Base-by-base conservation (phyloP, 176 grass and related monocot species). In the Elymus sibiricus region DNA sequence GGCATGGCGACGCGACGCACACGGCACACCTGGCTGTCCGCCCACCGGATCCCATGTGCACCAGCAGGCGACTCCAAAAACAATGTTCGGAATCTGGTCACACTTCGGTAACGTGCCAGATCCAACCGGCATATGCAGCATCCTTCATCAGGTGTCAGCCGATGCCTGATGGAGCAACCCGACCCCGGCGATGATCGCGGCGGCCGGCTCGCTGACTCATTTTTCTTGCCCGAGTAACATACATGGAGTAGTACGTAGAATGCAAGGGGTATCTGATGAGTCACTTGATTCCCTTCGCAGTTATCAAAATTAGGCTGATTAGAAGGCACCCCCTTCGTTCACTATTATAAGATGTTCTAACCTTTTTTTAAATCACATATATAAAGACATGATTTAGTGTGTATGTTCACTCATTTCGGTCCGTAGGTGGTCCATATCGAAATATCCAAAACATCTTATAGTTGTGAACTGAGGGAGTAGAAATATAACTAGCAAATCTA, bases 31-130 rank as follows among this genome's bases (percentile, higher is more conserved):
- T 66, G 83, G 59, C 26, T 42, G 51, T 10, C 63, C 9, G 28
- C 14, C 86, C 53, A 83, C 39, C 38, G 40, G 70, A 84, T 25
- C 56, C 82, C 87, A 89, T 89, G 86, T 88, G 86, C 46, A 21
- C 60, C 76, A 46, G 56, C 75, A 35, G 34, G 65, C 65, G 25
- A 25, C 7, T 65, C 87, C 76, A 49, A 79, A 88, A 84, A 88
- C 87, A 79, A 77, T 83, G 74, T 71, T 64, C 13, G 55, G 74
- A 89, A 84, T 79, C 75, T 65, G 31, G 29, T 8, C 82, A 68
- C 82, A 68, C 13, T 38, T 46, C 38, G 6, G 64, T 63, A 83
- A 83, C 74, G 78, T 70, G 81, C 55, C 9, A 78, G 83, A 78
- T 85, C 83, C 83, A 85, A 77, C 56, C 53, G 51, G 22, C 74